A percentile compares a stretch with the other conserved stretches of the same genome.
phyloP scores from a whole-genome alignment of 768 basidiomycete genomes.

The Leccinum boreale region DNA sequence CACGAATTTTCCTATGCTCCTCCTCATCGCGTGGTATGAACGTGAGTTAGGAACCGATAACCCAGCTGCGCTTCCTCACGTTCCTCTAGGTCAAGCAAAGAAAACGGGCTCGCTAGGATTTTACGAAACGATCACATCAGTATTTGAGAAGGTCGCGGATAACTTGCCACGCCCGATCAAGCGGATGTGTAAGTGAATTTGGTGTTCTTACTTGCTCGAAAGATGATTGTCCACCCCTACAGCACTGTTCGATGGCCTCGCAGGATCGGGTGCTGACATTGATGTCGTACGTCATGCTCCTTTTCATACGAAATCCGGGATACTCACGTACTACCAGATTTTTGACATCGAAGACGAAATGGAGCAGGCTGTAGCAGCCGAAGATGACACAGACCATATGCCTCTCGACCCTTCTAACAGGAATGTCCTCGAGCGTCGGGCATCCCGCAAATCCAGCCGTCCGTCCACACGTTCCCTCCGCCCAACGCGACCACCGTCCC shows the following conservation, averaged over 20 bases:
- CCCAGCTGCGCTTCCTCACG: not conserved
- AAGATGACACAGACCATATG: constrained; percentile 6
- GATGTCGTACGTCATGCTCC: constrained; percentile 50
- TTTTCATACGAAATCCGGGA: not conserved
- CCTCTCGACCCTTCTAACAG: constrained; percentile 12
- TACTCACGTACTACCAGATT: constrained; percentile 42
- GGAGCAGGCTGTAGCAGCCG: constrained; percentile 1
- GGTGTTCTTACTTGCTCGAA: not conserved
- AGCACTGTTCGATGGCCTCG: constrained; percentile 80
- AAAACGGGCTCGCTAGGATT: constrained; percentile 60
- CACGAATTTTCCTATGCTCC: constrained; percentile 82
- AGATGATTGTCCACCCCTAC: not conserved
- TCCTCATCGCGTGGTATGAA: constrained; percentile 82
- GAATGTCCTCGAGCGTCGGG: constrained; percentile 24
- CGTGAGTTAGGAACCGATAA: constrained; percentile 33
- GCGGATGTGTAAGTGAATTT: constrained; percentile 57
- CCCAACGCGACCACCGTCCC: constrained; percentile 15
- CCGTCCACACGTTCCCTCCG: constrained; percentile 31
- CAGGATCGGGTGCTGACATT: constrained; percentile 71
- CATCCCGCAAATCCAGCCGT: constrained; percentile 31
- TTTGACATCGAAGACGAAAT: constrained; percentile 75
- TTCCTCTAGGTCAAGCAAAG: constrained; percentile 55
- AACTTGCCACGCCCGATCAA: constrained; percentile 73
- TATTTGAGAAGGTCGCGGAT: constrained; percentile 69
- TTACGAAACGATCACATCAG: constrained; percentile 66